Evolutionary conservation across 768 basidiomycete species (phyloP).

Genomic region (Scleroderma bovista): DNA sequence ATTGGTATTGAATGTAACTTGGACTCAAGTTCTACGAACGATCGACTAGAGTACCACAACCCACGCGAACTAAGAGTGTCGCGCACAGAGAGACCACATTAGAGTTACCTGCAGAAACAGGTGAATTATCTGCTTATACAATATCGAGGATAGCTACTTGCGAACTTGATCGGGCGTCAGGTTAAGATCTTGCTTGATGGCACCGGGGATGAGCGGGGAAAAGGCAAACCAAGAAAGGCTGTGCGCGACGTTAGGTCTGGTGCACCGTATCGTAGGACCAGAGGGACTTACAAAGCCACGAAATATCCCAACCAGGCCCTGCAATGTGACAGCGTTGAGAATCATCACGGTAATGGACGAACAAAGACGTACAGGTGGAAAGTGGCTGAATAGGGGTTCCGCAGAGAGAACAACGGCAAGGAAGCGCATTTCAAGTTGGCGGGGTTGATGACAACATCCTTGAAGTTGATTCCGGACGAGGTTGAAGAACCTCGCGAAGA

Average conservation of each 20-base stretch:
- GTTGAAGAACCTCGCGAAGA: background rate
- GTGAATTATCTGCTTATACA: background rate
- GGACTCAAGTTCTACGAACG: conserved; percentile 16
- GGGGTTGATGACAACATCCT: conserved; percentile 34
- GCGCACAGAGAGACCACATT: conserved; percentile 43
- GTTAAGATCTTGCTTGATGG: conserved; percentile 47
- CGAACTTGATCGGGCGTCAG: conserved; percentile 43
- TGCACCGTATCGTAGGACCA: no score
- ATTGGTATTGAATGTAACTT: background rate
- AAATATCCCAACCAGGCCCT: conserved; percentile 44
- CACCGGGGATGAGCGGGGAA: conserved; percentile 51
- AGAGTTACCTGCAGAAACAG: conserved; percentile 33
- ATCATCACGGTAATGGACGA: background rate
- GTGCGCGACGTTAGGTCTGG: conserved; percentile 2
- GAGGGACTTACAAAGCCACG: conserved; percentile 36
- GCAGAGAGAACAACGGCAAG: conserved; percentile 45
- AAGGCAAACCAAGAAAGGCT: conserved; percentile 53
- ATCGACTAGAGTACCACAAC: conserved; percentile 47
- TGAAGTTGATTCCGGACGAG: conserved; percentile 4
- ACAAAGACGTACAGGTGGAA: conserved; percentile 40
- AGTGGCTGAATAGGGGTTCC: conserved; percentile 41
- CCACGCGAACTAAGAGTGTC: conserved; percentile 44
- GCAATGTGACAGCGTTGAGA: conserved; percentile 12
- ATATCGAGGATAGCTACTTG: conserved; percentile 5
- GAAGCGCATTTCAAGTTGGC: conserved; percentile 48